Evolutionary conservation across 2,329 filamentous ascomycete genomes (phyloP).

Genomic region (Fusarium sulawesiense): DNA sequence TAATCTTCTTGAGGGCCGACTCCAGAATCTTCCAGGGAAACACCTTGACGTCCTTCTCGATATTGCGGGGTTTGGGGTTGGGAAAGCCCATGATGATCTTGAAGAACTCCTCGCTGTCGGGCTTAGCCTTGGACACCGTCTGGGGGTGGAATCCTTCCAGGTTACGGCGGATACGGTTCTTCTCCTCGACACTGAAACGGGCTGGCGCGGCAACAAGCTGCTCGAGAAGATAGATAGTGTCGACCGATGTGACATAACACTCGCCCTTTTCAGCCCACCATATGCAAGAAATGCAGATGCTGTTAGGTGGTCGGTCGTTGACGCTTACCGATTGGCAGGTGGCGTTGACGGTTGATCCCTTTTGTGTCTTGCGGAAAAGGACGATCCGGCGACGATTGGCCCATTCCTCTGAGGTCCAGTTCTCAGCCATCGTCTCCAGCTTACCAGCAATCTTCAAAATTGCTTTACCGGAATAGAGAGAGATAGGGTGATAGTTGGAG

Average conservation of each 20-base stretch:
- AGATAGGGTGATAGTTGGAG: slow-evolving; percentile 78
- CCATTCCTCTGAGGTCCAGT: slow-evolving; percentile 86
- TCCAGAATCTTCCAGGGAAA: slow-evolving; percentile 95
- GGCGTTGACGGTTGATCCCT: slow-evolving; percentile 82
- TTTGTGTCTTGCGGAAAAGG: slow-evolving; percentile 85
- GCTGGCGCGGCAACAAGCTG: slow-evolving; percentile 80
- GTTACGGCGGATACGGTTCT: slow-evolving; percentile 96
- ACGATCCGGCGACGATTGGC: slow-evolving; percentile 85
- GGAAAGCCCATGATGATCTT: slow-evolving; percentile 99
- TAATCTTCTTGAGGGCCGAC: slow-evolving; percentile 94
- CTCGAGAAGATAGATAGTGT: slow-evolving; percentile 95
- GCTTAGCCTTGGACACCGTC: slow-evolving; percentile 92
- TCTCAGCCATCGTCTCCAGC: slow-evolving; percentile 82
- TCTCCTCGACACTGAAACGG: slow-evolving; percentile 95
- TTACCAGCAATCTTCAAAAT: slow-evolving; percentile 87
- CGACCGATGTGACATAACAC: slow-evolving; percentile 94
- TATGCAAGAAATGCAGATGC: slow-evolving; percentile 97
- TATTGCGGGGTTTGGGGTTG: slow-evolving; percentile 93
- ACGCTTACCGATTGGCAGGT: slow-evolving; percentile 82
- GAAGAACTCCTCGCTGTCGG: slow-evolving; percentile 96
- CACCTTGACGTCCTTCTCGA: slow-evolving; percentile 99
- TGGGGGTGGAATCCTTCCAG: slow-evolving; percentile 92
- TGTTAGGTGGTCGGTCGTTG: slow-evolving; percentile 83
- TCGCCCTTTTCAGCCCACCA: slow-evolving; percentile 93
- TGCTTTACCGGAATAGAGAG: slow-evolving; percentile 86